Percentiles rank a stretch among this genome's conserved stretches.
phyloP scores from a whole-genome alignment of 2,329 filamentous ascomycete species.

The Colletotrichum kahawae region DNA sequence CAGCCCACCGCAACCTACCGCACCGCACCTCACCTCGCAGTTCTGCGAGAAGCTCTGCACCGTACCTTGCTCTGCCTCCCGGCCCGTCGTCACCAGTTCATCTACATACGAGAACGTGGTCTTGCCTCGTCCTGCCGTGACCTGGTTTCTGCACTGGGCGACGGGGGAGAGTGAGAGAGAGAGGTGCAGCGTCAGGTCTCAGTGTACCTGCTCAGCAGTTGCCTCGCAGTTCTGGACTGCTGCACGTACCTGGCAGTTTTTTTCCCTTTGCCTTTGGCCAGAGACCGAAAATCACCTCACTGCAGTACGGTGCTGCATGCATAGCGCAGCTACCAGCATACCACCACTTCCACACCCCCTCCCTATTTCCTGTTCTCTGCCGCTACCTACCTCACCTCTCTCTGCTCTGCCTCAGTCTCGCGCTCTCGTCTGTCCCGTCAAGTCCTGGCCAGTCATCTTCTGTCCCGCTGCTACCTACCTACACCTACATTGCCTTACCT shows the following conservation, averaged over 20 bases:
- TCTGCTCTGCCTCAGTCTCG: conserved; percentile 16
- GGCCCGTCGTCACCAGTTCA: conserved; percentile 18
- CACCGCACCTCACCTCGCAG: neutral
- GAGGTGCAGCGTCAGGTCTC: neutral
- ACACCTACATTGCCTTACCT: neutral
- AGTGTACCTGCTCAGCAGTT: neutral
- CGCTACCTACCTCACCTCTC: neutral
- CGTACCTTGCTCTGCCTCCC: conserved; percentile 1
- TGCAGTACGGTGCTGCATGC: conserved; percentile 17
- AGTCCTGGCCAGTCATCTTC: neutral
- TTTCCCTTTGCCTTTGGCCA: neutral
- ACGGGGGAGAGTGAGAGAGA: neutral
- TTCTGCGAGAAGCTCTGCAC: neutral
- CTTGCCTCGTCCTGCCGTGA: conserved; percentile 3
- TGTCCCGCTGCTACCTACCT: neutral
- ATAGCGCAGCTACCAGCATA: conserved; percentile 19
- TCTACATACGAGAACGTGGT: neutral
- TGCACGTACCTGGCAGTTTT: conserved; percentile 22
- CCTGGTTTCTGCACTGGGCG: neutral
- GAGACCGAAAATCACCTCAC: conserved; percentile 21
- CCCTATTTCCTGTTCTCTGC: conserved; percentile 2
- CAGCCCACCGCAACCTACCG: neutral
- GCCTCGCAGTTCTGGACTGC: neutral
- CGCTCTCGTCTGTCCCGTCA: neutral
- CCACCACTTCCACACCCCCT: conserved; percentile 15